Conservation (phyloP, 768 basidiomycete genomes). For the Lyophyllum semitale region DNA sequence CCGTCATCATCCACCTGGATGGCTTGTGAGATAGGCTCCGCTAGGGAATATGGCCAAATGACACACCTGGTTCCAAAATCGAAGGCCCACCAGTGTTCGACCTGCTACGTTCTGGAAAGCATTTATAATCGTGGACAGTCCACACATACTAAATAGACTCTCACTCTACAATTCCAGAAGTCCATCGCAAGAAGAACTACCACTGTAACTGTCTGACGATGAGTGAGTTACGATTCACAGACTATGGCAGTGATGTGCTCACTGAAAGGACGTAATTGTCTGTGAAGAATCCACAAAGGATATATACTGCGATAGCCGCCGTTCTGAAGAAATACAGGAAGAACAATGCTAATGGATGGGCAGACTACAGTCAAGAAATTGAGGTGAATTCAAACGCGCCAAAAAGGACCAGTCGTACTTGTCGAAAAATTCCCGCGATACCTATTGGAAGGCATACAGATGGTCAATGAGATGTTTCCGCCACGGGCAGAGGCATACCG, state of each 20-base stretch:
- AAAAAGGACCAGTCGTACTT: constrained; percentile 45
- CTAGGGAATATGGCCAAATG: neutral
- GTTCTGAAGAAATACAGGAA: constrained; percentile 88
- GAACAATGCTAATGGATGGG: constrained; percentile 82
- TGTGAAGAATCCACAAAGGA: constrained; percentile 90
- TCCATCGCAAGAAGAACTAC: constrained; percentile 95
- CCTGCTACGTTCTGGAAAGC: constrained; percentile 83
- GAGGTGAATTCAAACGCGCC: constrained; percentile 5
- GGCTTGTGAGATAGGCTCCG: neutral
- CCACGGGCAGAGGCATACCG: constrained; percentile 43
- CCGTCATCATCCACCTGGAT: constrained; percentile 92
- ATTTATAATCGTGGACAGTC: neutral
- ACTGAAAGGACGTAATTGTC: constrained; percentile 93
- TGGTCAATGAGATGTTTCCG: constrained; percentile 1
- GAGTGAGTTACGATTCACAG: neutral
- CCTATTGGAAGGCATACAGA: constrained; percentile 35
- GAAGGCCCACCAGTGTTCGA: constrained; percentile 87
- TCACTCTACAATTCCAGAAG: constrained; percentile 95
- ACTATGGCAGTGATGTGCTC: constrained; percentile 27
- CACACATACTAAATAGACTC: constrained; percentile 17
- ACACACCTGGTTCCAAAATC: constrained; percentile 94
- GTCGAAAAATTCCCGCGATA: constrained; percentile 74
- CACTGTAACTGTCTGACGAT: constrained; percentile 73
- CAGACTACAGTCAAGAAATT: constrained; percentile 51
- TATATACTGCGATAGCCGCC: constrained; percentile 87